These are phyloP conservation scores for Dictyostelium citrinum DNA, from an alignment of 78 protist species.

Conservation along the genomic window DNA sequence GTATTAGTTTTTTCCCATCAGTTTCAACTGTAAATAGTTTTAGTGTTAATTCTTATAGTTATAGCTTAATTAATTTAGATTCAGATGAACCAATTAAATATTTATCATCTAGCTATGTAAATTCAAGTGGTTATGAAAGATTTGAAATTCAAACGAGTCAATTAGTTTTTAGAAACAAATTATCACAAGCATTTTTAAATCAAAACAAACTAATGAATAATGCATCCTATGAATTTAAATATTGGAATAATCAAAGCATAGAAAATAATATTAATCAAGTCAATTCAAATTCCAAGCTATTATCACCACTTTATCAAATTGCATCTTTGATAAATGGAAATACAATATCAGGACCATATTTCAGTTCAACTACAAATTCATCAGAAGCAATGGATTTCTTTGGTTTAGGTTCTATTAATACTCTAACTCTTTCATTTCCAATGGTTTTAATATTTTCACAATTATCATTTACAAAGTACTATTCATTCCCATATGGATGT, in stretches of 20 bases:
- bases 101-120: not conserved
- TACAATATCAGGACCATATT: not conserved
- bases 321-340: not conserved
- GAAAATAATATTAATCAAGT: not conserved
- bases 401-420: slow-evolving; percentile 3
- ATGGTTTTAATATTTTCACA: not conserved
- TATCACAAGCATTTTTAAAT: not conserved
- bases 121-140: not conserved
- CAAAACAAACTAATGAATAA: not conserved
- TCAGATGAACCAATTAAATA: not conserved
- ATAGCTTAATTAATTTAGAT: not conserved
- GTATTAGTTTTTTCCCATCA: not conserved
- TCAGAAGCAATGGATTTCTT: slow-evolving; percentile 17
- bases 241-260: not conserved
- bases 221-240: not conserved
- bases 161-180: no score
- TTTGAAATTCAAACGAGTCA: not conserved
- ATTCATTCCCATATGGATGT: not conserved
- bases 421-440: not conserved
- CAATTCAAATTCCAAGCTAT: no score
- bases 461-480: not conserved
- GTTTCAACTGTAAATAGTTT: not conserved
- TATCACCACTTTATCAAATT: not conserved
- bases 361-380: no score
- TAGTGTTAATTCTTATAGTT: not conserved